These are phyloP conservation scores for Moringa oleifera DNA, from an alignment of 345 rosid species.

Conservation along the genomic window DNA sequence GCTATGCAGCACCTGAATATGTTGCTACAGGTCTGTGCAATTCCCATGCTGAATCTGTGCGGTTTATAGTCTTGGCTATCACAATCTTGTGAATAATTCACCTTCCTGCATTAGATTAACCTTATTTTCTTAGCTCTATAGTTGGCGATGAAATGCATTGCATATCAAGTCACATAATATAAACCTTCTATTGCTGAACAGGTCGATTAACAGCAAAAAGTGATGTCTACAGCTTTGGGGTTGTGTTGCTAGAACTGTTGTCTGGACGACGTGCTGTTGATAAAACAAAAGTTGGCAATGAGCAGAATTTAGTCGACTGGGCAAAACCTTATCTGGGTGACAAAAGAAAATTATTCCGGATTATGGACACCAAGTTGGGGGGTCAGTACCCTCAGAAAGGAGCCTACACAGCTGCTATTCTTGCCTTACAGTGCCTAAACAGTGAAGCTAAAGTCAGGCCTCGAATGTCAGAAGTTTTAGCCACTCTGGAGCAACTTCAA, in stretches of 20 bases:
- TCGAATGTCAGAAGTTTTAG: slow-evolving; percentile 80
- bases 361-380: slow-evolving; percentile 94
- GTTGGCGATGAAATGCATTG: too few species aligned
- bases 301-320: slow-evolving; percentile 94
- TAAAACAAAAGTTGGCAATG: slow-evolving; percentile 69
- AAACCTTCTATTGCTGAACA: slow-evolving; percentile 28
- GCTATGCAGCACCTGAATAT: slow-evolving; percentile 97
- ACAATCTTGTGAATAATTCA: neutral
- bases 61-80: neutral
- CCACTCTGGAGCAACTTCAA: slow-evolving; percentile 57
- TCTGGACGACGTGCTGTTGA: slow-evolving; percentile 93
- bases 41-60: neutral
- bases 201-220: slow-evolving; percentile 93
- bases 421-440: slow-evolving; percentile 68
- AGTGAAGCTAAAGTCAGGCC: slow-evolving; percentile 73
- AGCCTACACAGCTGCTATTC: slow-evolving; percentile 67
- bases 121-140: too few species aligned
- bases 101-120: too few species aligned
- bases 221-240: slow-evolving; percentile 96
- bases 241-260: slow-evolving; percentile 81
- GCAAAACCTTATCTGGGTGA: slow-evolving; percentile 86
- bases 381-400: slow-evolving; percentile 95
- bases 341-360: slow-evolving; percentile 74
- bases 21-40: slow-evolving; percentile 79
- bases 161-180: too few species aligned